Conservation (phyloP, 495 filamentous ascomycete genomes). For the Lasiosphaeriaceae sp. region DNA sequence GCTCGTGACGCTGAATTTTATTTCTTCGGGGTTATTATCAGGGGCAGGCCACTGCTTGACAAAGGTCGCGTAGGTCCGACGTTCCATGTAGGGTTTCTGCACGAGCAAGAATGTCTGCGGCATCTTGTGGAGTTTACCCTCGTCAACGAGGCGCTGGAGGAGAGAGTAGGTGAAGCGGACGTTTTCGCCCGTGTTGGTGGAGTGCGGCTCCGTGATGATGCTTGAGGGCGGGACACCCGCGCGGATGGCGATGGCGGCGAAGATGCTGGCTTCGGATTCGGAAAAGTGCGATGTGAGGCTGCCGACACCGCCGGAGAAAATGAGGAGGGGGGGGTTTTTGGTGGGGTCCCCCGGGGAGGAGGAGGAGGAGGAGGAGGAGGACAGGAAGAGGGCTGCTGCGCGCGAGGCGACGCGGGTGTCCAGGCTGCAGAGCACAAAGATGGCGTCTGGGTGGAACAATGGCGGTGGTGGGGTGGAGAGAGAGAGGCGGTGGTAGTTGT, state of each 20-base stretch:
- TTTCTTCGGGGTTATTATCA: not conserved
- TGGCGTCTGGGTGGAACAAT: conserved; percentile 9
- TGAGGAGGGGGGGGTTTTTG: conserved; percentile 30
- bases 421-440: conserved; percentile 39
- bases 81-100: conserved; percentile 42
- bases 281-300: conserved; percentile 29
- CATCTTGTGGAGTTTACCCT: not conserved
- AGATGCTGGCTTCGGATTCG: conserved; percentile 33
- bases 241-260: conserved; percentile 20
- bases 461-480: conserved; percentile 21
- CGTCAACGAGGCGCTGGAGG: conserved; percentile 19
- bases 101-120: conserved; percentile 27
- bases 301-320: conserved; percentile 35
- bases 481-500: conserved; percentile 37
- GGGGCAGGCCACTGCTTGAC: conserved; percentile 37
- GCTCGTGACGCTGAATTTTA: conserved; percentile 29
- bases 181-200: conserved; percentile 41
- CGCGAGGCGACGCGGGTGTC: conserved; percentile 34
- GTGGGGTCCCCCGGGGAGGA: not conserved
- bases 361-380: conserved; percentile 16
- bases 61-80: conserved; percentile 37
- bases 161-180: conserved; percentile 34
- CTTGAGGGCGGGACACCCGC: conserved; percentile 25
- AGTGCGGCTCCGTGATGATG: conserved; percentile 29
- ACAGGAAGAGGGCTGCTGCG: conserved; percentile 32